Evolutionary conservation across 495 filamentous ascomycete species (phyloP).

Genomic region (Cercophora newfieldiana): DNA sequence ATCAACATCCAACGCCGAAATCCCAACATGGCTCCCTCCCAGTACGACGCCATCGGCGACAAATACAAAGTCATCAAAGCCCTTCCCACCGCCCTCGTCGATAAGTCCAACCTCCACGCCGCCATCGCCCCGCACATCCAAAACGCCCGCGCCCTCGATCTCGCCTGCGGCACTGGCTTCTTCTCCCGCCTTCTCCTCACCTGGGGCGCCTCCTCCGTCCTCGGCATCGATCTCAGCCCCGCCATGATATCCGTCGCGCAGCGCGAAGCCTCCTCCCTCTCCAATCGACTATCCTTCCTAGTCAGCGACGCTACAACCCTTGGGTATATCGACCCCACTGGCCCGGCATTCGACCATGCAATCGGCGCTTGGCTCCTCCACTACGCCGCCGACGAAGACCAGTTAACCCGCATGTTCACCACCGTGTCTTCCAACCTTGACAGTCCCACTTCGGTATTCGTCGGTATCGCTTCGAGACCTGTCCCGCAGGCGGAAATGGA

Average conservation of each 20-base stretch:
- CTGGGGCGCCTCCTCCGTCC: slow-evolving; percentile 26
- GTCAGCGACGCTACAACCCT: slow-evolving; percentile 14
- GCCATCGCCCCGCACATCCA: not conserved
- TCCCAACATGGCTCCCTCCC: not conserved
- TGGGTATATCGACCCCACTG: slow-evolving; percentile 19
- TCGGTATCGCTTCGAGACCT: too few relatives aligned
- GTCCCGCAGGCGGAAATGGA: too few relatives aligned
- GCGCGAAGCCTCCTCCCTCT: not conserved
- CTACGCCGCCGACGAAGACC: slow-evolving; percentile 34
- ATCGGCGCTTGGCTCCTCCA: slow-evolving; percentile 43
- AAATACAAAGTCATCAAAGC: slow-evolving; percentile 16
- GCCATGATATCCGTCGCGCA: slow-evolving; percentile 35
- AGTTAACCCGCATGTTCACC: slow-evolving; percentile 35
- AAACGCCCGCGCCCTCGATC: slow-evolving; percentile 19
- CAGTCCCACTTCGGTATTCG: not conserved
- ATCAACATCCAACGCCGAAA: not conserved
- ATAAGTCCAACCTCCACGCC: slow-evolving; percentile 11
- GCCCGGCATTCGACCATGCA: slow-evolving; percentile 38
- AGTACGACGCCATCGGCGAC: slow-evolving; percentile 18
- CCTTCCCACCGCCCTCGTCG: slow-evolving; percentile 9
- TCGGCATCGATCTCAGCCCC: slow-evolving; percentile 37
- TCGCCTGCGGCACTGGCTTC: slow-evolving; percentile 22
- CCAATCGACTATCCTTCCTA: not conserved
- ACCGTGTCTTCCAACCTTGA: slow-evolving; percentile 34
- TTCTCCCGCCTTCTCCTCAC: slow-evolving; percentile 13